These are phyloP conservation scores for Zalaria sp. DNA, from an alignment of 2,329 filamentous ascomycete species.

Conservation along the genomic window DNA sequence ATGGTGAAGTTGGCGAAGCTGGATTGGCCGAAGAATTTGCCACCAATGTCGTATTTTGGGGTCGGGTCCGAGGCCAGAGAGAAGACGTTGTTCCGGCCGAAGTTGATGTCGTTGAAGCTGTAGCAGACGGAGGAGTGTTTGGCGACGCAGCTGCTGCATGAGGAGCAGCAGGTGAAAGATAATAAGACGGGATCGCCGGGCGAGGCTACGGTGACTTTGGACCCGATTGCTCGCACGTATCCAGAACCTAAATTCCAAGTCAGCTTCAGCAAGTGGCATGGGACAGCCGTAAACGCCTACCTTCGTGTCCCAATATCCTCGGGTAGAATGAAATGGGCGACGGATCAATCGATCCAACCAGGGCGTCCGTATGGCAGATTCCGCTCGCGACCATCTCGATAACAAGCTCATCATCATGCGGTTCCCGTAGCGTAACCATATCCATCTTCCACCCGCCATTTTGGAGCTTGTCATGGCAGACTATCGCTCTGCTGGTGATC, in stretches of 20 bases:
- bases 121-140: constrained; percentile 34
- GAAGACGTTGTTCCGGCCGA: constrained; percentile 18
- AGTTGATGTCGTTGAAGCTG: constrained; percentile 34
- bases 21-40: constrained; percentile 35
- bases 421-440: constrained; percentile 18
- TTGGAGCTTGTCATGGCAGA: constrained; percentile 21
- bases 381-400: constrained; percentile 38
- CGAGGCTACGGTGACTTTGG: constrained; percentile 25
- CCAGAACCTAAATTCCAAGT: constrained; percentile 23
- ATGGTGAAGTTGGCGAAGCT: constrained; percentile 28
- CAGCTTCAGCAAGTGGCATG: not conserved
- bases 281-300: constrained; percentile 11
- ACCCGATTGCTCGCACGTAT: constrained; percentile 32
- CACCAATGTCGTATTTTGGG: constrained; percentile 19
- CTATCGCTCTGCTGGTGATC: constrained; percentile 20
- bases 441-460: constrained; percentile 26
- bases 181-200: constrained; percentile 33
- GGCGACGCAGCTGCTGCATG: constrained; percentile 34
- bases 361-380: constrained; percentile 41
- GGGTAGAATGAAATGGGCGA: constrained; percentile 28
- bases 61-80: constrained; percentile 5
- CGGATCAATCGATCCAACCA: constrained; percentile 26
- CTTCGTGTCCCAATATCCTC: constrained; percentile 40
- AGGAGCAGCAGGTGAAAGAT: constrained; percentile 32
- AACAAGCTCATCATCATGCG: constrained; percentile 33